Evolutionary conservation across 495 filamentous ascomycete genomes (phyloP).

Genomic region (Penicilliopsis zonata): DNA sequence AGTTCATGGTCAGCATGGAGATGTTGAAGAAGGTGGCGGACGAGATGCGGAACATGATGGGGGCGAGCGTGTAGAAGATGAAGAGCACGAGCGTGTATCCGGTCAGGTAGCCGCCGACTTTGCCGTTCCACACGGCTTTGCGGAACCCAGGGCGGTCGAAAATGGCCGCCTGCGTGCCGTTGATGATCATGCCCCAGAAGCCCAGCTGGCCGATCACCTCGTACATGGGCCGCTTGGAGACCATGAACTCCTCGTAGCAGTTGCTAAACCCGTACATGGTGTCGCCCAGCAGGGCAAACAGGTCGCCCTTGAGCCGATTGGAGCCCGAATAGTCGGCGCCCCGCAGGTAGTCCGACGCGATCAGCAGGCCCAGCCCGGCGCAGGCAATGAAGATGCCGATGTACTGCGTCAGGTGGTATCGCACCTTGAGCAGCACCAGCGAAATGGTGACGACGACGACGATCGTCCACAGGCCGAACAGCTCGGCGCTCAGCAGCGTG

Average conservation of each 20-base stretch:
- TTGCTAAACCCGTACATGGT: slow-evolving; percentile 89
- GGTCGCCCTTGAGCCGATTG: slow-evolving; percentile 85
- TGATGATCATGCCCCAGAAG: slow-evolving; percentile 83
- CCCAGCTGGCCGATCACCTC: slow-evolving; percentile 88
- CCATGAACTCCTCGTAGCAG: slow-evolving; percentile 84
- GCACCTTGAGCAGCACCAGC: slow-evolving; percentile 67
- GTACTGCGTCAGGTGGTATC: slow-evolving; percentile 78
- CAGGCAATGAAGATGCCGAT: slow-evolving; percentile 80
- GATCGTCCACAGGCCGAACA: slow-evolving; percentile 99
- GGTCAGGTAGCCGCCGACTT: slow-evolving; percentile 67
- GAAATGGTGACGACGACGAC: slow-evolving; percentile 83
- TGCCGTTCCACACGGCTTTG: slow-evolving; percentile 49
- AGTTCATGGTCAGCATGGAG: slow-evolving; percentile 84
- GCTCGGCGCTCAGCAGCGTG: slow-evolving; percentile 76
- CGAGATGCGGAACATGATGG: slow-evolving; percentile 76
- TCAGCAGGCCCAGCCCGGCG: slow-evolving; percentile 81
- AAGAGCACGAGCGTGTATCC: slow-evolving; percentile 76
- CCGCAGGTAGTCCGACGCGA: slow-evolving; percentile 82
- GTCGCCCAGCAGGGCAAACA: slow-evolving; percentile 81
- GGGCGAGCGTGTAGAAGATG: slow-evolving; percentile 80
- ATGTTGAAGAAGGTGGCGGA: slow-evolving; percentile 96
- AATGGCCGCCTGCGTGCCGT: slow-evolving; percentile 78
- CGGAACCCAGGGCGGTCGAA: slow-evolving; percentile 72
- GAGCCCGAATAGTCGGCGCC: slow-evolving; percentile 49
- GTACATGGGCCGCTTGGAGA: slow-evolving; percentile 74